Evolutionary conservation across 1,284 basidiomycete species (phyloP), one percentile per base, ranked within the genome.

Genomic region (Neonothopanus nambi): DNA sequence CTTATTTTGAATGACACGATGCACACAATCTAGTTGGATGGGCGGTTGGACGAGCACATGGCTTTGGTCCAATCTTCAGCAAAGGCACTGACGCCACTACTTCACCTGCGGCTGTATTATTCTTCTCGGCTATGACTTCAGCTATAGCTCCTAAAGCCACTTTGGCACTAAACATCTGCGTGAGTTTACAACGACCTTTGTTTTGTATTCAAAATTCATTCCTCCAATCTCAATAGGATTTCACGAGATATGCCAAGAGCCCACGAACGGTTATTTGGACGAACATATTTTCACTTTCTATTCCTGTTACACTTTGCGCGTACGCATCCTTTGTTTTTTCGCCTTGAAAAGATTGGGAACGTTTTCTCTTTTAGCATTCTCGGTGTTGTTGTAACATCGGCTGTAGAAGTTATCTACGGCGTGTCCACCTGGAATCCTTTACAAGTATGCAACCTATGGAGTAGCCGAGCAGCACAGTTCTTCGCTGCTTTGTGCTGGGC

Each of bases 381-480:
- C 5, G 63, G 63, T 17, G 61, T 45, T 15, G 43, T 45, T 9
- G 43, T 45, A 11, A 64, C 63, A 15, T 62, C 60, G 3, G 63
- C 63, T 13, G 55, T 56, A 4, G 48, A 62, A 44, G 52, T 58
- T 3, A 61, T 63, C 9, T 85, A 85, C 56, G 81, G 78, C 26
- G 67, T 77, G 49, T 69, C 77, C 21, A 73, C 78, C 42, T 80
- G 77, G 77, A 68, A 80, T 59, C 73, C 80, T 18, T 63, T 78
- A 39, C 61, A 65, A 50, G 72, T 81, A 24, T 74, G 83, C 60
- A 74, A 80, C 61, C 71, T 73, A 44, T 84, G 81, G 80, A 77
- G 82, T 59, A 85, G 82, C 61, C 80, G 86, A 38, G 78, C 84
- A 0, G 86, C 83, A 5, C 79, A 82, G 51, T 89, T 89, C 74